These are phyloP conservation scores for Cladophialophora psammophila DNA, from an alignment of 2,329 filamentous ascomycete genomes.

Conservation along the genomic window DNA sequence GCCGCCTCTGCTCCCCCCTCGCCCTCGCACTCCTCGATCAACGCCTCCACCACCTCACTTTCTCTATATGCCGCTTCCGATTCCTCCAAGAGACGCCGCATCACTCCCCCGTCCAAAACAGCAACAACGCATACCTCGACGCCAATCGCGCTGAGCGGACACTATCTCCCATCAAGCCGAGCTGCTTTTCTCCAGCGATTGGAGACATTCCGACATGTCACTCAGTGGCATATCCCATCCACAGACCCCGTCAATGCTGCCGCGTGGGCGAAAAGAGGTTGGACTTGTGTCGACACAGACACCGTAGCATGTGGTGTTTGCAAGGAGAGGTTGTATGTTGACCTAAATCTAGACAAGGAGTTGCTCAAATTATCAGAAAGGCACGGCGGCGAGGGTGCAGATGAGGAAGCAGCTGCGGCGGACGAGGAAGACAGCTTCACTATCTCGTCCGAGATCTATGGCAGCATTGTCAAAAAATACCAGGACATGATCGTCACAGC, in stretches of 20 bases:
- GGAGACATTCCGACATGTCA: slow-evolving; percentile 88
- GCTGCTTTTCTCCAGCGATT: slow-evolving; percentile 80
- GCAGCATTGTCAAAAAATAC: slow-evolving; percentile 79
- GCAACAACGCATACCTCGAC: slow-evolving; percentile 43
- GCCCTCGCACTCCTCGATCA: slow-evolving; percentile 31
- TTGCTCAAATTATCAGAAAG: slow-evolving; percentile 34
- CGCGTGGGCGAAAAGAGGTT: slow-evolving; percentile 92
- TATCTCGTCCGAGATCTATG: slow-evolving; percentile 49
- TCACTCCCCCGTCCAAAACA: slow-evolving; percentile 33
- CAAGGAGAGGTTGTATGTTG: slow-evolving; percentile 82
- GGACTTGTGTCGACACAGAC: slow-evolving; percentile 83
- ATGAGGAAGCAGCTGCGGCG: slow-evolving; percentile 47
- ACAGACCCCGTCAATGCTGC: slow-evolving; percentile 85
- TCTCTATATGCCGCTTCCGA: slow-evolving; percentile 33
- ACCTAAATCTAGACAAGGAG: slow-evolving; percentile 65
- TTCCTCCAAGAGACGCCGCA: slow-evolving; percentile 38
- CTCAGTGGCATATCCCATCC: slow-evolving; percentile 86
- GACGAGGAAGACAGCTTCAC: slow-evolving; percentile 33
- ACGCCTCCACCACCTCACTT: slow-evolving; percentile 27
- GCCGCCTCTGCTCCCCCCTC: neutral
- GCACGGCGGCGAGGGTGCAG: slow-evolving; percentile 48
- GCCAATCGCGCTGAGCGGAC: slow-evolving; percentile 58
- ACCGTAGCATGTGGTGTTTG: slow-evolving; percentile 87
- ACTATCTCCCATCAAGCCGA: slow-evolving; percentile 87
- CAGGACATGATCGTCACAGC: slow-evolving; percentile 73